phyloP scores from a whole-genome alignment of 805 yeast species.

The Lachancea lanzarotensis region DNA sequence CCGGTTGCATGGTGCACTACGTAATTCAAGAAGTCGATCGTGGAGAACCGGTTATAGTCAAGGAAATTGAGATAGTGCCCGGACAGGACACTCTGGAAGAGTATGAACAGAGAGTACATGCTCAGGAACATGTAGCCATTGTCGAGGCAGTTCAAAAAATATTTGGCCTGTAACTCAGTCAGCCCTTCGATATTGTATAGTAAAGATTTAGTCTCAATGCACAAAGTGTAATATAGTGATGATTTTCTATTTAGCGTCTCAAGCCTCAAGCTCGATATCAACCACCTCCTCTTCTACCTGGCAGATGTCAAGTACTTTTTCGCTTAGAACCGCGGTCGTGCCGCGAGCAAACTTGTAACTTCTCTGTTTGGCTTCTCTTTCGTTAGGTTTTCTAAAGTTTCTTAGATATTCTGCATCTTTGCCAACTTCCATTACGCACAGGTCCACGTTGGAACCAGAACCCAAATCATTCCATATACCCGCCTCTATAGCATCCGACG shows the following conservation, averaged over 20 bases:
- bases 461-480: conserved; percentile 99
- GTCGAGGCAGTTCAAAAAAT: conserved; percentile 83
- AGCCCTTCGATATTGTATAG: too few relatives aligned
- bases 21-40: conserved; percentile 95
- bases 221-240: conserved; percentile 2
- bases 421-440: conserved; percentile 93
- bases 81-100: conserved; percentile 66
- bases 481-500: conserved; percentile 89
- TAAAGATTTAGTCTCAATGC: not conserved
- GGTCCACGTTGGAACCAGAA: conserved; percentile 95
- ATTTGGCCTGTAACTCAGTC: conserved; percentile 21
- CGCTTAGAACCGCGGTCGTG: conserved; percentile 80
- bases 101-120: conserved; percentile 79
- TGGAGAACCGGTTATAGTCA: conserved; percentile 84
- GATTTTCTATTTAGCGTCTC: conserved; percentile 1
- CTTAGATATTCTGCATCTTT: conserved; percentile 80
- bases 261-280: conserved; percentile 22
- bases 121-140: conserved; percentile 80
- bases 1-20: conserved; percentile 94
- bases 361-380: conserved; percentile 72
- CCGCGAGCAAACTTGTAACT: conserved; percentile 86
- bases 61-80: conserved; percentile 61
- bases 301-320: conserved; percentile 56
- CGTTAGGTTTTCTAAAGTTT: conserved; percentile 87
- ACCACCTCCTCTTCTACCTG: conserved; percentile 62